A percentile compares a stretch with the other conserved stretches of the same genome.
These are phyloP conservation scores for Ampelomyces quisqualis DNA, from an alignment of 2,329 filamentous ascomycete genomes.

Conservation along the genomic window DNA sequence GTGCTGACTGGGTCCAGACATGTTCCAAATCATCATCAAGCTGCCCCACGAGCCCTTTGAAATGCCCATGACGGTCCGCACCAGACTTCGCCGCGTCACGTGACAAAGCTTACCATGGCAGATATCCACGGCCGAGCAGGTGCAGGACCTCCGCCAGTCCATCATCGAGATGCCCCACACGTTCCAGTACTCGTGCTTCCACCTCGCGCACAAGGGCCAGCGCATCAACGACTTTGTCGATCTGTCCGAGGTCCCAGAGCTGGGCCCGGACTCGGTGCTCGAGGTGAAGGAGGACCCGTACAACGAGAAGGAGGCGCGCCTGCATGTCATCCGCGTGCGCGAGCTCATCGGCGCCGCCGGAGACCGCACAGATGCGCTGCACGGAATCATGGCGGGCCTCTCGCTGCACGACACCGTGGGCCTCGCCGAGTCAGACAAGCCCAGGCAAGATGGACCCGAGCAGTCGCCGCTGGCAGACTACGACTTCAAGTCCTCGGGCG, in stretches of 20 bases:
- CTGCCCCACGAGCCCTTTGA: slow-evolving; percentile 77
- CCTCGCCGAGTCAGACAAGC: slow-evolving; percentile 37
- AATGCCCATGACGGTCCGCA: slow-evolving; percentile 77
- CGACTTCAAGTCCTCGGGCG: slow-evolving; percentile 70
- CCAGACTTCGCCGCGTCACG: slow-evolving; percentile 15
- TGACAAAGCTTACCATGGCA: slow-evolving; percentile 46
- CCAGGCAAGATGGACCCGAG: slow-evolving; percentile 35
- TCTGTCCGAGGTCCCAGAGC: slow-evolving; percentile 81
- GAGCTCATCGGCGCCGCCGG: slow-evolving; percentile 92
- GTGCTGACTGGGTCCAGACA: slow-evolving; percentile 42
- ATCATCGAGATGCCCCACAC: slow-evolving; percentile 91
- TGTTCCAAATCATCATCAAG: slow-evolving; percentile 74
- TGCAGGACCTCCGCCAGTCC: slow-evolving; percentile 95
- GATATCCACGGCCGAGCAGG: slow-evolving; percentile 91
- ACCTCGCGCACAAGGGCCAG: slow-evolving; percentile 85
- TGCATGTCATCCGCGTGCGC: slow-evolving; percentile 87
- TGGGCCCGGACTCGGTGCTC: slow-evolving; percentile 75
- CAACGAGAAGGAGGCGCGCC: slow-evolving; percentile 95
- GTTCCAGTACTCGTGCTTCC: slow-evolving; percentile 98
- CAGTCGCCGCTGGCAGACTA: slow-evolving; percentile 62
- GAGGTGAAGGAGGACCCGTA: slow-evolving; percentile 90
- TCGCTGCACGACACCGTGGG: slow-evolving; percentile 83
- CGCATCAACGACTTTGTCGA: slow-evolving; percentile 95
- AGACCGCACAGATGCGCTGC: slow-evolving; percentile 80
- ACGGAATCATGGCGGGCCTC: slow-evolving; percentile 80